Conservation (phyloP, 129 eudicot species). For the Lactuca sativa region DNA sequence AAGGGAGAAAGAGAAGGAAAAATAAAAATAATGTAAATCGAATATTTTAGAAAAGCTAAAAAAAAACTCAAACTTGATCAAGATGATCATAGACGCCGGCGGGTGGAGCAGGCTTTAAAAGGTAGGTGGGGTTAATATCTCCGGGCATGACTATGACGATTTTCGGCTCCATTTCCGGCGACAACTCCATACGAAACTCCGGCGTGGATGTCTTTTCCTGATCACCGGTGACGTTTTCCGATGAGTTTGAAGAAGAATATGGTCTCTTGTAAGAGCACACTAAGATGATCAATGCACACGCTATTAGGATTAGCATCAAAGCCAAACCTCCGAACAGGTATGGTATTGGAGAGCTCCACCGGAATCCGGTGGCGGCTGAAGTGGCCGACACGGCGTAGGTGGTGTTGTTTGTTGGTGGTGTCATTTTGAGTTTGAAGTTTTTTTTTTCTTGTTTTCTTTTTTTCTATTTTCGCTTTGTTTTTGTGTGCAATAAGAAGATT, state of each 20-base stretch:
- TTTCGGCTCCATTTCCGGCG: conserved; percentile 55
- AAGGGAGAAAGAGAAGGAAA: background rate
- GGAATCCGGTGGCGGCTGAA: conserved; percentile 33
- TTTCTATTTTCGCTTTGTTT: background rate
- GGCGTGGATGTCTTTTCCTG: conserved; percentile 19
- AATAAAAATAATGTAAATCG: background rate
- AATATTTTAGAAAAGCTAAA: background rate
- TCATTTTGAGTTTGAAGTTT: conserved; percentile 12
- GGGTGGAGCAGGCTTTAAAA: conserved; percentile 53
- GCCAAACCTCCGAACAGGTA: conserved; percentile 60
- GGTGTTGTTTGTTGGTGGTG: conserved; percentile 28
- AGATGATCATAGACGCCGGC: conserved; percentile 10
- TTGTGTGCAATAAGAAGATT: conserved; percentile 21
- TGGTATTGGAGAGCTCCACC: conserved; percentile 58
- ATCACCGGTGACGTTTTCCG: conserved; percentile 15
- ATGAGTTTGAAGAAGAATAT: conserved; percentile 19
- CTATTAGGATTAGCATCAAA: conserved; percentile 45
- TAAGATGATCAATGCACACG: conserved; percentile 54
- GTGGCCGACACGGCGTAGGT: conserved; percentile 26
- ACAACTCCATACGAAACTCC: conserved; percentile 31
- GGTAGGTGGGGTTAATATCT: conserved; percentile 54
- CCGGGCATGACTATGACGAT: conserved; percentile 75
- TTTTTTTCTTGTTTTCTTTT: background rate
- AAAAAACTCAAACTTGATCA: conserved; percentile 32
- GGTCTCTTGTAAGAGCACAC: conserved; percentile 48